Evolutionary conservation across 2,329 filamentous ascomycete species (phyloP).

Genomic region (Celoporthe dispersa): DNA sequence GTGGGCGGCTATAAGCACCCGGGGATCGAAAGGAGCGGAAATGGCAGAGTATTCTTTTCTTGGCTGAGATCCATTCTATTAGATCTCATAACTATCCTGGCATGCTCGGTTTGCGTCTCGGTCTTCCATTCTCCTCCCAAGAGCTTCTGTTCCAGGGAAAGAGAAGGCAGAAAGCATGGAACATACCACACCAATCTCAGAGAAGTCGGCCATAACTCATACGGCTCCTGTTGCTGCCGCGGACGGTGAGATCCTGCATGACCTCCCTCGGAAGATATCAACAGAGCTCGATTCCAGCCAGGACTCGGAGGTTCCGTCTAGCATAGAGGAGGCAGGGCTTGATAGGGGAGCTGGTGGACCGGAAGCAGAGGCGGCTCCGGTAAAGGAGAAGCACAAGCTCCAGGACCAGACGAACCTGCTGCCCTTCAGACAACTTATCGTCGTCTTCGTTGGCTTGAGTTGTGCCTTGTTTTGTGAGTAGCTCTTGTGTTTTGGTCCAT

Average conservation of each 20-base stretch:
- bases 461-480: slow-evolving; percentile 16
- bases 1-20: background rate
- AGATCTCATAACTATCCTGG: background rate
- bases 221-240: background rate
- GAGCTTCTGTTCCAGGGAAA: background rate
- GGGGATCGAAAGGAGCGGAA: background rate
- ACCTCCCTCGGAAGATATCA: background rate
- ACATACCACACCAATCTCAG: background rate
- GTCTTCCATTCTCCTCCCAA: background rate
- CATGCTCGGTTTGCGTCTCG: background rate
- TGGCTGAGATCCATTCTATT: background rate
- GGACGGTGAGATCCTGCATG: no score
- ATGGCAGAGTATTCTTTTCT: background rate
- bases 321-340: background rate
- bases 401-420: slow-evolving; percentile 18
- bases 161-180: background rate
- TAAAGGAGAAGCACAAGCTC: slow-evolving; percentile 2
- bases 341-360: background rate
- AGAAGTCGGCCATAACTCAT: background rate
- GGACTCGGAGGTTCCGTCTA: background rate
- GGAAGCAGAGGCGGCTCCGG: background rate
- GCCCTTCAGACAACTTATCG: slow-evolving; percentile 11
- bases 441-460: slow-evolving; percentile 14
- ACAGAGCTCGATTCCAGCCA: background rate
- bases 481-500: background rate